phyloP scores from a whole-genome alignment of 1,284 basidiomycete species.

The Leccinum subrobustum region DNA sequence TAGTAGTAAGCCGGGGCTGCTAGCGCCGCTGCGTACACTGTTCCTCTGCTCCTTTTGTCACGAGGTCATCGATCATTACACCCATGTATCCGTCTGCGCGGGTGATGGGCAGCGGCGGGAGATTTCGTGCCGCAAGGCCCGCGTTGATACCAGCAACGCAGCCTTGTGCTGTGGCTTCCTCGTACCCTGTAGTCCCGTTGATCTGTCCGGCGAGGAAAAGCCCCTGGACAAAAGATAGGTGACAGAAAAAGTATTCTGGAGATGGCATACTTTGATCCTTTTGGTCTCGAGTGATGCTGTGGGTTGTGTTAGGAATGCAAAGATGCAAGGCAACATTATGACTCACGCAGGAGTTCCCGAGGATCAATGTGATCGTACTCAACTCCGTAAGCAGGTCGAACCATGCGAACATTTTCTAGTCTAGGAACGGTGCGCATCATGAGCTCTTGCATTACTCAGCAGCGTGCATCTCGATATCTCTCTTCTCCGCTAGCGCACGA shows the following conservation, averaged over 20 bases:
- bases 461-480: no score
- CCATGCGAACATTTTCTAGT: constrained; percentile 79
- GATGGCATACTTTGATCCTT: constrained; percentile 55
- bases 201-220: constrained; percentile 88
- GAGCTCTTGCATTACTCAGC: constrained; percentile 52
- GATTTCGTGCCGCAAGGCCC: constrained; percentile 61
- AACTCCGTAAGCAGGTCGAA: constrained; percentile 86
- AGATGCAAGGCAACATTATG: background rate
- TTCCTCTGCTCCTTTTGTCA: constrained; percentile 85
- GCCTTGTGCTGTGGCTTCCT: constrained; percentile 86
- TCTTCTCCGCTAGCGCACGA: no score
- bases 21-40: constrained; percentile 55
- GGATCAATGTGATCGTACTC: constrained; percentile 94
- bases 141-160: constrained; percentile 85
- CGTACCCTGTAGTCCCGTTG: constrained; percentile 91
- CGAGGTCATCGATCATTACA: constrained; percentile 89
- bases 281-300: constrained; percentile 84
- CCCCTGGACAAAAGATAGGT: constrained; percentile 44
- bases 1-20: background rate
- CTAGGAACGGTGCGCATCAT: constrained; percentile 85
- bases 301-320: constrained; percentile 1
- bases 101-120: constrained; percentile 62
- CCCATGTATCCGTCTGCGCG: constrained; percentile 84
- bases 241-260: background rate
- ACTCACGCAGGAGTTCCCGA: constrained; percentile 69